These are phyloP conservation scores for Fusarium luffae DNA, from an alignment of 2,329 filamentous ascomycete species.

Conservation along the genomic window DNA sequence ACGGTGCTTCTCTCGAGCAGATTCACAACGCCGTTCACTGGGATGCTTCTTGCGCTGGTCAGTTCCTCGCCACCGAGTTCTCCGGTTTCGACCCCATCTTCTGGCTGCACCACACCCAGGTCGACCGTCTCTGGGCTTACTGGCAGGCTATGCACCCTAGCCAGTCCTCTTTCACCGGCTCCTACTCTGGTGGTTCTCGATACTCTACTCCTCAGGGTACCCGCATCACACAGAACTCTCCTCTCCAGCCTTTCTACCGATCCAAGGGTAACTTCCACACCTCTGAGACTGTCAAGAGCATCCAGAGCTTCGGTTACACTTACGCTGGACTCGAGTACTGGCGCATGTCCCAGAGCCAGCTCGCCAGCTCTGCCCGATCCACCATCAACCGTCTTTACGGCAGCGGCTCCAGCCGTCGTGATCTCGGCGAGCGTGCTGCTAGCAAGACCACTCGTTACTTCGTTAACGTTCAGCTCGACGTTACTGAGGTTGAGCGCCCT, in stretches of 20 bases:
- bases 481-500: constrained; percentile 51
- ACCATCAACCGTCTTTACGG: constrained; percentile 52
- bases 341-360: constrained; percentile 47
- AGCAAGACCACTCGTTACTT: constrained; percentile 49
- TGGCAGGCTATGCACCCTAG: constrained; percentile 58
- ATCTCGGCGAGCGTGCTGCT: constrained; percentile 25
- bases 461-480: constrained; percentile 50
- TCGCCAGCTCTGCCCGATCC: constrained; percentile 46
- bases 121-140: constrained; percentile 72
- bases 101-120: constrained; percentile 65
- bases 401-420: constrained; percentile 29
- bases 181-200: constrained; percentile 50
- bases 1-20: constrained; percentile 56
- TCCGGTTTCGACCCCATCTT: constrained; percentile 61
- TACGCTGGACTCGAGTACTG: constrained; percentile 54
- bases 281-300: constrained; percentile 49
- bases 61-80: constrained; percentile 55
- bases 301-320: constrained; percentile 54
- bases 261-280: constrained; percentile 56
- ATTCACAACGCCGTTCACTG: constrained; percentile 58
- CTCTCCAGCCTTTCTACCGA: constrained; percentile 63
- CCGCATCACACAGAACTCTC: constrained; percentile 56
- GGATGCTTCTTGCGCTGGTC: constrained; percentile 54
- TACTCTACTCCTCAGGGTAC: constrained; percentile 57
- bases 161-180: constrained; percentile 49